phyloP scores from a whole-genome alignment of 106 monocot genomes.

The Allium fistulosum region DNA sequence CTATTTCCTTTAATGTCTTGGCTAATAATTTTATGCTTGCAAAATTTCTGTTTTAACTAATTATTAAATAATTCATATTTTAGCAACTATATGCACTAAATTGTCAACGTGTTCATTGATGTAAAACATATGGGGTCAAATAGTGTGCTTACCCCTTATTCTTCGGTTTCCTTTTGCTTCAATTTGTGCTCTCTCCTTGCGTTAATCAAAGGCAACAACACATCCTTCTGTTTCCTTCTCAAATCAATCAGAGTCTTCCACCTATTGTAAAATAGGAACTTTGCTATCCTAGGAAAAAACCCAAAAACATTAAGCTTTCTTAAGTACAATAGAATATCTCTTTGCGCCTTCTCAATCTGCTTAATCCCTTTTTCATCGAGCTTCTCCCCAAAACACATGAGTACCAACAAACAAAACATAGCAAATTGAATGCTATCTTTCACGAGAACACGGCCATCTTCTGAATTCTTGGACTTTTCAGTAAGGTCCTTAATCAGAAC shows the following conservation, averaged over 20 bases:
- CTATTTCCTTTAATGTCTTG: too few relatives aligned
- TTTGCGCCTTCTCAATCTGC: slow-evolving; percentile 1
- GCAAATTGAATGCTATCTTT: slow-evolving; percentile 18
- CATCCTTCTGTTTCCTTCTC: background rate
- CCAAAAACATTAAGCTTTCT: background rate
- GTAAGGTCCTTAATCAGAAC: background rate
- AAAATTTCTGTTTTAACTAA: too few relatives aligned
- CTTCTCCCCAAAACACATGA: slow-evolving; percentile 20
- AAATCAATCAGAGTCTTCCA: background rate
- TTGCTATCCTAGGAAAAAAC: slow-evolving; percentile 3
- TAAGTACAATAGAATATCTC: background rate
- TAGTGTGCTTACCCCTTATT: background rate
- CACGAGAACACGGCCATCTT: slow-evolving; percentile 6
- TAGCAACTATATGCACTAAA: too few relatives aligned
- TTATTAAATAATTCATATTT: too few relatives aligned
- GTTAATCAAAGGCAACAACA: slow-evolving; percentile 4
- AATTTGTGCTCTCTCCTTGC: background rate
- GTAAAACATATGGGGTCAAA: too few relatives aligned
- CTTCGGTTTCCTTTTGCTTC: background rate
- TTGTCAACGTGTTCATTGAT: too few relatives aligned
- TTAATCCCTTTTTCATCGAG: slow-evolving; percentile 11
- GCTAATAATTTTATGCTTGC: too few relatives aligned
- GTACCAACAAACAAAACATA: slow-evolving; percentile 11
- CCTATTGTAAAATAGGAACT: background rate
- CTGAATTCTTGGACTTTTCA: background rate